Evolutionary conservation across 106 monocot genomes (phyloP), one percentile per base, ranked within the genome.

Genomic region (Phalaenopsis aphrodite): DNA sequence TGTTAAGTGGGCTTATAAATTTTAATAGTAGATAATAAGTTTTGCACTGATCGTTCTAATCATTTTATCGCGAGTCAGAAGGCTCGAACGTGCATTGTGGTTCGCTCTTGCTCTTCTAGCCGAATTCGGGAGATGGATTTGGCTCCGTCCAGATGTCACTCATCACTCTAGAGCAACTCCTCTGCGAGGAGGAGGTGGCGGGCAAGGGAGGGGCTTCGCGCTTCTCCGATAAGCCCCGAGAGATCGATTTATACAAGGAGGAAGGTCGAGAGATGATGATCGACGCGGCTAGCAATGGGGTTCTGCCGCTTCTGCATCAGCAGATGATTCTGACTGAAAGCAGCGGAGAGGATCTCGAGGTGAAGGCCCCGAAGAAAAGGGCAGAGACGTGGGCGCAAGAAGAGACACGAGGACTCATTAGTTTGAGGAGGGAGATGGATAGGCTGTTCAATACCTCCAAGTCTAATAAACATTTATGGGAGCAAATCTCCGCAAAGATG

Each of bases 301-400:
- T 77, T 1, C 42, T 83, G 55, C 81, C 77, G 77, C 41, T 47
- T 19, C 83, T 82, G 39, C 81, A 82, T 36, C 82, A 56, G 77
- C 89, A 82, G 83, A 83, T 91, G 87, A 84, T 94, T 55, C 75
- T 92, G 8, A 69, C 90, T 2, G 89, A 87, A 49, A 87, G 83
- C 76, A 87, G 89, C 75, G 85, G 89, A 14, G 89, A 89, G 80
- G 87, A 89, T 37, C 82, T 76, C 41, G 89, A 85, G 68, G 55
- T 84, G 5, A 88, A 81, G 81, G 85, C 83, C 21, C 87, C 89
- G 43, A 89, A 89, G 80, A 89, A 83, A 85, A 82, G 89, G 49
- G 89, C 96, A 14, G 96, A 96, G 88, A 97, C 96, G 8, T 97
- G 96, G 96, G 87, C 90, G 19, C 94, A 92, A 78, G 96, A 97